phyloP scores from a whole-genome alignment of 2,329 filamentous ascomycete genomes.

The Apiospora arundinis region DNA sequence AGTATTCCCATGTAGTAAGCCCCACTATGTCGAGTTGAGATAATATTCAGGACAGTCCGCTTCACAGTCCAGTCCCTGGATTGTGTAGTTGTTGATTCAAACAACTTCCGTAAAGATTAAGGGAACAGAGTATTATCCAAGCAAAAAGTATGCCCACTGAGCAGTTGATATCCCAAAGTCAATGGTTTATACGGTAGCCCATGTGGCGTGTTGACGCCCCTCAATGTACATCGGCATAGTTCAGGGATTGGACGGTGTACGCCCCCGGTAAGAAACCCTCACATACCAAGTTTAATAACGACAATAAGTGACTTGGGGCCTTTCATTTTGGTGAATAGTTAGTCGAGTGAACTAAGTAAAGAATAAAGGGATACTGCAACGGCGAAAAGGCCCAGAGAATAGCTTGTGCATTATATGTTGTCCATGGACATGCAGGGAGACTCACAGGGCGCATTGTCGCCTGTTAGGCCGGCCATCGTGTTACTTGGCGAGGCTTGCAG shows the following conservation, averaged over 20 bases:
- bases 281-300: slow-evolving; percentile 86
- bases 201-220: no score
- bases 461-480: slow-evolving; percentile 34
- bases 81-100: no score
- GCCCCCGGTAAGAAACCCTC: slow-evolving; percentile 1
- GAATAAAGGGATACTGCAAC: slow-evolving; percentile 18
- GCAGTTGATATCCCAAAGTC: no score
- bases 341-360: not conserved
- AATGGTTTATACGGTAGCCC: no score
- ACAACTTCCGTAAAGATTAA: no score
- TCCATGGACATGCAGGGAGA: slow-evolving; percentile 24
- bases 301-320: slow-evolving; percentile 71
- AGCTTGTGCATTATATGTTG: not conserved
- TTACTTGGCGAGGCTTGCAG: slow-evolving; percentile 26
- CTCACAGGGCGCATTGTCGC: slow-evolving; percentile 37
- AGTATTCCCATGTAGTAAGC: not conserved
- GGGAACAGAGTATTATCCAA: no score
- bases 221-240: no score
- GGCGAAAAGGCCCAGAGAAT: not conserved
- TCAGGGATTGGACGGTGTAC: no score
- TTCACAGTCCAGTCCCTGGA: no score
- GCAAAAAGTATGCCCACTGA: no score
- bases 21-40: not conserved
- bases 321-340: slow-evolving; percentile 65
- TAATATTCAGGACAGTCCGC: not conserved